These are phyloP conservation scores for Leishmania major DNA, from an alignment of 208 protist species.

Conservation along the genomic window DNA sequence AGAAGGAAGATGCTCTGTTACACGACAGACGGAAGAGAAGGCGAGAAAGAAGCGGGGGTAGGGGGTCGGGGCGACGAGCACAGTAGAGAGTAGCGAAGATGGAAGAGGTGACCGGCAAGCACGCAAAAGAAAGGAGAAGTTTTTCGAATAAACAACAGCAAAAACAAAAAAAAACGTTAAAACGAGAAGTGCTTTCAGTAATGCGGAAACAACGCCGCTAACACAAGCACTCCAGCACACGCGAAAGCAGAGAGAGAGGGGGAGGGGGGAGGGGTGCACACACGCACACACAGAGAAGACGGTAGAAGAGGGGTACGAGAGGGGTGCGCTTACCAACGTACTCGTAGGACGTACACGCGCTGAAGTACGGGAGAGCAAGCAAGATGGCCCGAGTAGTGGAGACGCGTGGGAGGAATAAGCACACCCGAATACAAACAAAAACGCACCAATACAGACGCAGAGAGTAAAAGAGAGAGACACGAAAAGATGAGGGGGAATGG, in stretches of 20 bases:
- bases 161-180: slow-evolving; percentile 1
- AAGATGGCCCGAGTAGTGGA: slow-evolving; percentile 7
- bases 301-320: background rate
- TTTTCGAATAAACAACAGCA: background rate
- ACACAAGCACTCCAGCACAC: background rate
- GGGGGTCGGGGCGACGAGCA: slow-evolving; percentile 6
- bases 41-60: background rate
- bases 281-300: background rate
- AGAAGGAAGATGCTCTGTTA: background rate
- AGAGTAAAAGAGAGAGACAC: background rate
- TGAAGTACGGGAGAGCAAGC: slow-evolving; percentile 13
- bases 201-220: background rate
- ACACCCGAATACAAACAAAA: slow-evolving; percentile 5
- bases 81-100: background rate
- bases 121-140: slow-evolving; percentile 20
- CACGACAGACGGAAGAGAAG: background rate
- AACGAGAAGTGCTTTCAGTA: background rate
- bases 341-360: slow-evolving; percentile 2
- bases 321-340: slow-evolving; percentile 9
- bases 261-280: too few species aligned
- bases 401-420: slow-evolving; percentile 2
- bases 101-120: background rate
- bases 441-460: background rate
- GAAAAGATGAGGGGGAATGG: slow-evolving; percentile 5
- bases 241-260: background rate